Conservation (phyloP, 176 grass and related monocot species). For the Eleusine indica region DNA sequence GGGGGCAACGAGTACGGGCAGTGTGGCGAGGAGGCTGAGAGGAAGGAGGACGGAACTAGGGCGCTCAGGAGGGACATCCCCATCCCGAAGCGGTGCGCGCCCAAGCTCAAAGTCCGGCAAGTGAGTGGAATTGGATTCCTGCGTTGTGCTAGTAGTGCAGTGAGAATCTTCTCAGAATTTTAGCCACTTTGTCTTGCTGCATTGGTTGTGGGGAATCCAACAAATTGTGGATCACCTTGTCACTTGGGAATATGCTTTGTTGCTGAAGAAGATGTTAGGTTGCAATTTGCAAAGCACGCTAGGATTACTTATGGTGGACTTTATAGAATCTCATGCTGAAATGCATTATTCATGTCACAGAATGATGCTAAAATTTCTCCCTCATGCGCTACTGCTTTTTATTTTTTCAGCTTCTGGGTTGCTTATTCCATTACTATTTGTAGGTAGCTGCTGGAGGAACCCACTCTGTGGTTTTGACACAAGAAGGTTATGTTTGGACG, state of each 20-base stretch:
- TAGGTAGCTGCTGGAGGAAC: conserved; percentile 98
- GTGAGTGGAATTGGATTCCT: conserved; percentile 55
- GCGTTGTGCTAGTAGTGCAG: background rate
- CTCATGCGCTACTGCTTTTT: background rate
- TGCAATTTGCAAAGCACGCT: background rate
- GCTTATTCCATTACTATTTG: conserved; percentile 38
- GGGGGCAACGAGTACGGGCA: conserved; percentile 98
- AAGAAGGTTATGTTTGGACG: conserved; percentile 93
- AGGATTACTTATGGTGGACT: background rate
- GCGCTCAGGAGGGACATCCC: conserved; percentile 86
- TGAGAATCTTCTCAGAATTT: conserved; percentile 43
- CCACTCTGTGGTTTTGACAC: conserved; percentile 90
- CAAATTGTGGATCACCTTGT: conserved; percentile 36
- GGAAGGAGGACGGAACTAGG: conserved; percentile 86
- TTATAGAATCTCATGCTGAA: background rate
- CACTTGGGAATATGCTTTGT: conserved; percentile 38
- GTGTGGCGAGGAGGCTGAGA: conserved; percentile 94
- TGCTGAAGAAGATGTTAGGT: conserved; percentile 4
- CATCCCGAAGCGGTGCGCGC: conserved; percentile 74
- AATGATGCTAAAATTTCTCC: conserved; percentile 6
- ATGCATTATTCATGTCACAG: background rate
- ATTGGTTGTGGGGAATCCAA: conserved; percentile 34
- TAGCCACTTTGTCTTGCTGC: conserved; percentile 22
- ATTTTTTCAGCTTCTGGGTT: background rate
- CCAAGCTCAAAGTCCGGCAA: conserved; percentile 86